Evolutionary conservation across 768 basidiomycete genomes (phyloP), one percentile per base, ranked within the genome.

Genomic region (Baorangia bicolor): DNA sequence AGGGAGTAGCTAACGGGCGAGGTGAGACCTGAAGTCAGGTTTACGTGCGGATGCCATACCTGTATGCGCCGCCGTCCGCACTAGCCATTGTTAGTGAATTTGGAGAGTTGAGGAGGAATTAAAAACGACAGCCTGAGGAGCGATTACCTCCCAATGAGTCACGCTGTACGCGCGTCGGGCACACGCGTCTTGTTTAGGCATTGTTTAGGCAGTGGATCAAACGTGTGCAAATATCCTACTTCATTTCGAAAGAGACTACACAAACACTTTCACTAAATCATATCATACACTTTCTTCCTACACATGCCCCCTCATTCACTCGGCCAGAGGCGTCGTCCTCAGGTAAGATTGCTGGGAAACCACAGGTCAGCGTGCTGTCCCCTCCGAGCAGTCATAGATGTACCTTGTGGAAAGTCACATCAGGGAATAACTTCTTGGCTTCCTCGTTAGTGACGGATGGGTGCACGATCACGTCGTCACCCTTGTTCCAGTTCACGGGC

Each of bases 401-500:
- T 64, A 92, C 93, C 78, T 88, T 85, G 78, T 94, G 90, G 52
- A 84, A 80, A 21, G 82, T 86, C 75, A 85, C 81, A 27, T 88
- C 77, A 30, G 93, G 92, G 88, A 98, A 98, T 56, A 97, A 76
- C 58, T 84, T 85, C 78, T 92, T 89, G 25, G 94, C 94, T 74
- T 98, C 90, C 25, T 97, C 92, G 69, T 87, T 87, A 57, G 77
- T 78, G 47, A 98, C 92, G 8, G 79, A 70, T 25, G 92, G 86
- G 70, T 94, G 92, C 41, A 99, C 87, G 68, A 99, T 97, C 55
- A 98, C 94, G 69, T 94, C 88, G 5, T 95, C 88, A 40, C 94
- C 94, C 71, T 87, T 87, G 61, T 87, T 84, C 96, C 96, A 98
- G 83, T 97, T 94, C 52, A 91, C 95, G 21, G 93, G 93, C 7